These are phyloP conservation scores for Pleurotus eryngii DNA, from an alignment of 768 basidiomycete species.

Conservation along the genomic window DNA sequence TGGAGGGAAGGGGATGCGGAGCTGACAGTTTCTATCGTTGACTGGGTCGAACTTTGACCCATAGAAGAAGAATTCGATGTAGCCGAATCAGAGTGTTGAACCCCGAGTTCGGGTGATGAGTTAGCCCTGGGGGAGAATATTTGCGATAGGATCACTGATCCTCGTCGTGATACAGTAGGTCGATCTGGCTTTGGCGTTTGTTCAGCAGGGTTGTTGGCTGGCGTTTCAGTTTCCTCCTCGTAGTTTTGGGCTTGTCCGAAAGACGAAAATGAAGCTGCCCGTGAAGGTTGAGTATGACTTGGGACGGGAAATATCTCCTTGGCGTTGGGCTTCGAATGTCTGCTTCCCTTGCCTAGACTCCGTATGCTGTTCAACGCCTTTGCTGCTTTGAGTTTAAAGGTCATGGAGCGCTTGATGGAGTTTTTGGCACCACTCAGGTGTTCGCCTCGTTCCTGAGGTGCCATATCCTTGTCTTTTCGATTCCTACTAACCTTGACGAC, in stretches of 20 bases:
- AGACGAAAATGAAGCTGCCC: conserved; percentile 4
- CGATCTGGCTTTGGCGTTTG: conserved; percentile 24
- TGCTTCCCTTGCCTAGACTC: conserved; percentile 34
- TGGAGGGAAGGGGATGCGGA: not conserved
- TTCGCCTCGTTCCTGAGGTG: not conserved
- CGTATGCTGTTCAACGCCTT: conserved; percentile 45
- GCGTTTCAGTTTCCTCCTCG: not conserved
- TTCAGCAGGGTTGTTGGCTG: conserved; percentile 11
- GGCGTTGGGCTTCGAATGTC: conserved; percentile 30
- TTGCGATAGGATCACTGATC: conserved; percentile 36
- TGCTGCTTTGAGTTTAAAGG: conserved; percentile 44
- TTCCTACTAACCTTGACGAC: conserved; percentile 49
- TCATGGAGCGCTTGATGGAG: conserved; percentile 32
- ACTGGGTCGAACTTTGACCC: not conserved
- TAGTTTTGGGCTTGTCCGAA: conserved; percentile 2
- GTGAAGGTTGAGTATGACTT: conserved; percentile 7
- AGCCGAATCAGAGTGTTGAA: conserved; percentile 27
- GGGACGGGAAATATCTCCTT: conserved; percentile 30
- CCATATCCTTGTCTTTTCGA: conserved; percentile 15
- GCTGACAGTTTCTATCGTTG: conserved; percentile 3
- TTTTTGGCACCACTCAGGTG: conserved; percentile 10
- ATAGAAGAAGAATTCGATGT: conserved; percentile 20
- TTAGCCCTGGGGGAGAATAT: conserved; percentile 27
- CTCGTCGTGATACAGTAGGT: conserved; percentile 35
- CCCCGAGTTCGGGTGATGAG: conserved; percentile 20